phyloP scores from a whole-genome alignment of 148 eudicot species.

The Cornus controversa region DNA sequence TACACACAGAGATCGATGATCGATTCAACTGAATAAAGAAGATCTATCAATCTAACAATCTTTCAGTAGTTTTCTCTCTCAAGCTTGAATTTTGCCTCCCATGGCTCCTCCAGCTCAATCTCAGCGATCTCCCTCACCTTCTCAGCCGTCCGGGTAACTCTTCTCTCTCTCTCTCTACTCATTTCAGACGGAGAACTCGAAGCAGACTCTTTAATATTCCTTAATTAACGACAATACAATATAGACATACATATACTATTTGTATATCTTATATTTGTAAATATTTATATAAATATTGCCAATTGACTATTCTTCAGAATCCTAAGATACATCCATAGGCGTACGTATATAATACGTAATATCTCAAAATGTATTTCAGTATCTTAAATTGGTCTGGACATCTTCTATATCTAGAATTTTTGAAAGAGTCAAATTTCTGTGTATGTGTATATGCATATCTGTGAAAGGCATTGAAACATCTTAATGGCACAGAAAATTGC shows the following conservation, averaged over 20 bases:
- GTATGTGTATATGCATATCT: not conserved
- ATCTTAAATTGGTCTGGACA: too few species aligned
- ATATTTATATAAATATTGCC: not conserved
- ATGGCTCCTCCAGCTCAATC: slow-evolving; percentile 87
- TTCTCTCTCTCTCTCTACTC: slow-evolving; percentile 12
- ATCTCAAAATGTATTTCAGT: too few species aligned
- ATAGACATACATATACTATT: not conserved
- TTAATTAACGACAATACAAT: not conserved
- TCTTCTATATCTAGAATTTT: not conserved
- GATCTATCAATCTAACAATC: not conserved
- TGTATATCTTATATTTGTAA: not conserved
- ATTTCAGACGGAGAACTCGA: slow-evolving; percentile 4
- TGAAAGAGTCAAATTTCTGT: not conserved
- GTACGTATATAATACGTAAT: not conserved
- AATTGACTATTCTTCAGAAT: not conserved
- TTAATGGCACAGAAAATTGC: slow-evolving; percentile 13
- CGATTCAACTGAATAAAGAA: not conserved
- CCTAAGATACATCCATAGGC: not conserved
- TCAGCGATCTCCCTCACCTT: slow-evolving; percentile 84
- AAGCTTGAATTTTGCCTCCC: not conserved
- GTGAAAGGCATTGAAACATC: not conserved
- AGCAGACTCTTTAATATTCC: not conserved
- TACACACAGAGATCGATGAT: not conserved
- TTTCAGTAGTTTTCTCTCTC: not conserved
- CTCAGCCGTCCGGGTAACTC: slow-evolving; percentile 88